These are phyloP conservation scores for Carex myosuroides DNA, from an alignment of 176 grass and related monocot species.

Conservation along the genomic window DNA sequence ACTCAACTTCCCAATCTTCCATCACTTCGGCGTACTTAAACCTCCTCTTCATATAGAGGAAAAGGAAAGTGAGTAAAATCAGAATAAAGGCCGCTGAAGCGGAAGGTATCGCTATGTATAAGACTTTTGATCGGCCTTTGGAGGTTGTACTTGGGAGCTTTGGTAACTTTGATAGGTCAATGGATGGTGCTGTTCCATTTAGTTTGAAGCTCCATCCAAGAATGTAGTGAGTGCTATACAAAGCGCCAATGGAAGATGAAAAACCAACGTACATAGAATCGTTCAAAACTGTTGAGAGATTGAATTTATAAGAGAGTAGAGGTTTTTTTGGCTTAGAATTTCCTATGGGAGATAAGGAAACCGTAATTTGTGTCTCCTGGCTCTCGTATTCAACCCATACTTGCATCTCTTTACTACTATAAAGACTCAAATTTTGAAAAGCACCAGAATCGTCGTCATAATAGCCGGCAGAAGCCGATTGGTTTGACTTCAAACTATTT, in stretches of 20 bases:
- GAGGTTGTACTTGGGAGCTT: conserved; percentile 29
- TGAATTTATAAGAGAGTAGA: conserved; percentile 26
- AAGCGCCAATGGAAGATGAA: conserved; percentile 50
- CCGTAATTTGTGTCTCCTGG: conserved; percentile 23
- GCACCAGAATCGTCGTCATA: conserved; percentile 32
- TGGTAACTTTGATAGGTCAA: conserved; percentile 43
- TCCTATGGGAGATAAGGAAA: conserved; percentile 39
- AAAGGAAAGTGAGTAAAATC: not conserved
- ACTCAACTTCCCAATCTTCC: conserved; percentile 79
- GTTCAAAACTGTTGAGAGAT: conserved; percentile 39
- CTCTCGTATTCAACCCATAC: conserved; percentile 68
- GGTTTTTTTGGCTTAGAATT: conserved; percentile 38
- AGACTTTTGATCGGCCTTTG: conserved; percentile 29
- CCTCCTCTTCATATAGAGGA: conserved; percentile 24
- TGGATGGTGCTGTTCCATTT: conserved; percentile 36
- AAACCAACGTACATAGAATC: conserved; percentile 58
- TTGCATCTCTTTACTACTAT: conserved; percentile 51
- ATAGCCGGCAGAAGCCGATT: conserved; percentile 25
- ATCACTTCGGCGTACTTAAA: conserved; percentile 52
- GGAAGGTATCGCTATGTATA: conserved; percentile 30
- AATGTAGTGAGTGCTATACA: conserved; percentile 35
- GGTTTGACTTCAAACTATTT: conserved; percentile 36
- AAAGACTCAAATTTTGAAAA: conserved; percentile 37
- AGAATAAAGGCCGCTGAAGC: conserved; percentile 36
- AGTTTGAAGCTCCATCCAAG: conserved; percentile 73